Base-by-base conservation (phyloP, 139 green algal genomes). In the Tetraselmis striata region DNA sequence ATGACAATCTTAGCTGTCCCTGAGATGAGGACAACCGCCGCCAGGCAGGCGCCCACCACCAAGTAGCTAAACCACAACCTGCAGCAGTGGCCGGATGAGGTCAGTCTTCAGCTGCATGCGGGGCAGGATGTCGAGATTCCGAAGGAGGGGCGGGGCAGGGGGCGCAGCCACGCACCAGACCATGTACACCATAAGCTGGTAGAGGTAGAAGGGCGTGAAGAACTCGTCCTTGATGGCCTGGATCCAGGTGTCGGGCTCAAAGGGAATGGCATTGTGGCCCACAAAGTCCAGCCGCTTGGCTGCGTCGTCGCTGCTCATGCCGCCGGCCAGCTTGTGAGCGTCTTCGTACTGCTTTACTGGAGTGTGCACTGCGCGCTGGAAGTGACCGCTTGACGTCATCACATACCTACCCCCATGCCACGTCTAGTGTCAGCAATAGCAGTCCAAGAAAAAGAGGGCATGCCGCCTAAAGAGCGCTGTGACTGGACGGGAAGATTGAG, bases 181-280 rank as follows among this genome's bases (percentile, higher is more conserved):
- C n/a, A 78, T 79, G 81, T 84, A 84, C 74, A 79, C 58, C 29
- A 84, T 79, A 67, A 80, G 77, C 74, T 84, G 81, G 75, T 84
- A 84, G 31, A 84, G 59, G 59, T 84, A 74, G 30, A 84, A 84
- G 31, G 31, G 81, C 45, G 31, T 80, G 74, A 84, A 84, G 18
- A 59, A 80, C 31, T 84, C 81, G 45, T 67, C 45, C 45, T 67
- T 67, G 30, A 84, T 31, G 74, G 78, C 30, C 32, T 78, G 29
- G 0, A 22, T 1, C 30, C 32, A 80, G 30, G 81, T 77, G 75
- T 67, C 45, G 1, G 74, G 74, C 31, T 76, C 59, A 67, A 80
- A 84, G 1, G 81, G 67, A 24, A 78, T 76, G 30, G 75, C 45
- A 30, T 84, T 84, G 81, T 26, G 29, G 23, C 81, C 81, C 30